A percentile compares a stretch with the other conserved stretches of the same genome.
phyloP scores from a whole-genome alignment of 345 rosid species.

The Camelina hispida region DNA sequence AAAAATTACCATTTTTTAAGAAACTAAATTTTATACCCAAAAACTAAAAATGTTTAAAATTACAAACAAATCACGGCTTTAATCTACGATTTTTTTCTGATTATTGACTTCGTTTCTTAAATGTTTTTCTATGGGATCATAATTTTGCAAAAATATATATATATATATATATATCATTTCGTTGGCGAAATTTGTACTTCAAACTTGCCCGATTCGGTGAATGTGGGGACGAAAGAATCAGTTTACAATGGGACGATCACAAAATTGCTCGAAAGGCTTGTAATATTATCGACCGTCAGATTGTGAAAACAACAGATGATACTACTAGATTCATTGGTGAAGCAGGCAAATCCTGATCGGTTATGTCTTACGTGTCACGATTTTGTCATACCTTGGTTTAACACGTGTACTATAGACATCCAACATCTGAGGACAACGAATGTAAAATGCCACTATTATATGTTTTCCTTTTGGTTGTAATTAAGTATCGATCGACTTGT shows the following conservation, averaged over 20 bases:
- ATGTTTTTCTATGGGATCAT: neutral
- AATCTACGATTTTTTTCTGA: neutral
- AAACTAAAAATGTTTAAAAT: no score
- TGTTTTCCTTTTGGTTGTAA: neutral
- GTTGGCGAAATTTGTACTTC: neutral
- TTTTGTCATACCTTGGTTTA: neutral
- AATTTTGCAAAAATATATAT: no score
- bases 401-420: conserved; percentile 51
- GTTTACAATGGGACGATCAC: conserved; percentile 10
- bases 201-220: neutral
- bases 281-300: conserved; percentile 6
- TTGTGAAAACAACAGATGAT: conserved; percentile 4
- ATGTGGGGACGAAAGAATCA: conserved; percentile 13
- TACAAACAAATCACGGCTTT: no score
- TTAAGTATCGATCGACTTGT: neutral
- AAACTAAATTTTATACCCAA: no score
- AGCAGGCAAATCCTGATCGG: conserved; percentile 18
- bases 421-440: conserved; percentile 24
- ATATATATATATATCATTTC: neutral
- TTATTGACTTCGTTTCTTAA: neutral
- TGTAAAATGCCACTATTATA: conserved; percentile 3
- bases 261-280: neutral
- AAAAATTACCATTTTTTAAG: no score
- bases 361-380: conserved; percentile 24
- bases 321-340: conserved; percentile 13